Percentiles rank a stretch among this genome's conserved stretches.
Conservation (phyloP, 768 basidiomycete species). For the Bullera alba region DNA sequence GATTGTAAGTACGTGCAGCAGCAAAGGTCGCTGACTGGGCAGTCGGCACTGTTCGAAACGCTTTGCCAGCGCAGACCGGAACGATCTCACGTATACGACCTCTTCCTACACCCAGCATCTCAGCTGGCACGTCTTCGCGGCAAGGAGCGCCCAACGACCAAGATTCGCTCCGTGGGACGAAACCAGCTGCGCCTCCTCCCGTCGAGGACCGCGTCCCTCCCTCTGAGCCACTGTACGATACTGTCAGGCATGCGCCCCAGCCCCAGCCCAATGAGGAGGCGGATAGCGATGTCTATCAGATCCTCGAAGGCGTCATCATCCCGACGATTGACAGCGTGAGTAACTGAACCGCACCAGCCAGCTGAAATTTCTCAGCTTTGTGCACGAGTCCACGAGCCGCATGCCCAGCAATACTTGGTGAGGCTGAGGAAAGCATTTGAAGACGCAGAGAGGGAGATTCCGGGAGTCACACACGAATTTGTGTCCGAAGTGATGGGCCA, state of each 20-base stretch:
- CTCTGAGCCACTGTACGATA: slow-evolving; percentile 5
- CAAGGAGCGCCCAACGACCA: too few relatives aligned
- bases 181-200: too few relatives aligned
- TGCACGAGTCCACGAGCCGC: slow-evolving; percentile 84
- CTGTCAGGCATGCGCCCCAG: slow-evolving; percentile 9
- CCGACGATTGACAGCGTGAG: slow-evolving; percentile 93
- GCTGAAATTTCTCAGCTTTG: slow-evolving; percentile 58
- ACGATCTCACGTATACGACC: slow-evolving; percentile 46
- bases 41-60: slow-evolving; percentile 83
- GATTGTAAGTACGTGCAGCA: slow-evolving; percentile 52
- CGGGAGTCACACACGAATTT: slow-evolving; percentile 85
- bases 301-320: slow-evolving; percentile 43
- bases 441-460: slow-evolving; percentile 90
- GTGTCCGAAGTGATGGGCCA: slow-evolving; percentile 65
- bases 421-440: slow-evolving; percentile 85
- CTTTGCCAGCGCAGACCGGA: slow-evolving; percentile 35
- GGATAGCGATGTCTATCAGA: slow-evolving; percentile 22
- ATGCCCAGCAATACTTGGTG: slow-evolving; percentile 77
- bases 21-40: neutral
- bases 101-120: too few relatives aligned
- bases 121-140: too few relatives aligned
- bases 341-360: slow-evolving; percentile 6
- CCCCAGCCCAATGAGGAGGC: slow-evolving; percentile 8
- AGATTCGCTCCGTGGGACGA: too few relatives aligned
- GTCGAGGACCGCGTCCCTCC: too few relatives aligned